Evolutionary conservation across 2,329 filamentous ascomycete genomes (phyloP), one percentile per base, ranked within the genome.

Genomic region (Elsinoe batatas): DNA sequence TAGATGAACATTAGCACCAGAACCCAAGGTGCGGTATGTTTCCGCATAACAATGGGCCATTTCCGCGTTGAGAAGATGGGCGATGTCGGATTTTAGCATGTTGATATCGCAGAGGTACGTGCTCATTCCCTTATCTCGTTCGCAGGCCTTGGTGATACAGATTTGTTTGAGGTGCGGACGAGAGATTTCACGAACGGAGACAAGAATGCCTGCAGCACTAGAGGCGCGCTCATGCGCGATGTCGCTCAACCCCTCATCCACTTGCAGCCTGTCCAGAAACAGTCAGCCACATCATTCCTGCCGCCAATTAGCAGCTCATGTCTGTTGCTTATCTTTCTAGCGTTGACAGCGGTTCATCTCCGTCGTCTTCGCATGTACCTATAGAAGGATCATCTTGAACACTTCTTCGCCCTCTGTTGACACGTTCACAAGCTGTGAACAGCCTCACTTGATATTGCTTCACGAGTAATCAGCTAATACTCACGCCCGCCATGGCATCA

Each of bases 291-390:
- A 30, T 8, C 26, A 30, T 30, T 30, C 26, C 26, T 30, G 26
- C 26, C 26, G 26, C 26, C 26, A 30, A 12, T 38, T 51, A 11
- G 32, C 33, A 32, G 12, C 11, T 12, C 30, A 33, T 17, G 7
- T 37, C 17, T 22, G 3, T 12, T 51, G 32, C 47, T 51, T 51
- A 51, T 51, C 47, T 51, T 13, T 38, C 47, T 20, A 51, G 33
- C 47, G 13, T 35, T 15, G 10, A 51, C 30, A 22, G 44, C 35
- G 47, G 47, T 51, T 17, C 47, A 26, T 37, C 47, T 51, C 47
- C 47, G 47, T 22, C 7, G n/a, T 22, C 26, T 18, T 26, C n/a
- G 40, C 26, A 30, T 30, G 26, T 30, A 30, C 26, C 26, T 30
- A 30, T 8, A 30, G 7, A 5, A 30, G 7, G 26, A 8, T 2